Percentiles rank a stretch among this genome's conserved stretches.
Conservation (phyloP, 73 alveolate species). For the Paramecium biaurelia region DNA sequence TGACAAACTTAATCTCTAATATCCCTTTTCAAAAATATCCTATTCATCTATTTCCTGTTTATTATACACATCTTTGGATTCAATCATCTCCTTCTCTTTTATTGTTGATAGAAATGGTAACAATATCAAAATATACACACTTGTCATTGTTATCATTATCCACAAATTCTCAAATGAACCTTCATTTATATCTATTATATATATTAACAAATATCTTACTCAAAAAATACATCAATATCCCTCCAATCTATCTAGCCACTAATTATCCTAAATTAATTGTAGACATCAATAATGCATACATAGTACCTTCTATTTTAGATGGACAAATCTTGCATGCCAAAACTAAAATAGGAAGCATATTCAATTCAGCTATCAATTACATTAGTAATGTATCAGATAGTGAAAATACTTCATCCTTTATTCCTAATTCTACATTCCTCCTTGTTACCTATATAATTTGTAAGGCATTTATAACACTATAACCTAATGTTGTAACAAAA, state of each 20-base stretch:
- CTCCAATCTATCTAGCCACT: constrained; percentile 78
- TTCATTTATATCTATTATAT: constrained; percentile 67
- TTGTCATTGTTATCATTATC: constrained; percentile 72
- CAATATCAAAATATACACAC: constrained; percentile 9
- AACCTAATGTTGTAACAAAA: constrained; percentile 63
- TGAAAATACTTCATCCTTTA: constrained; percentile 64
- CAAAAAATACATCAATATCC: constrained; percentile 67
- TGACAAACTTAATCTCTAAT: constrained; percentile 33
- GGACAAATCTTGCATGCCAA: constrained; percentile 86
- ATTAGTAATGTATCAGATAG: constrained; percentile 51
- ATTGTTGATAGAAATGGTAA: constrained; percentile 15
- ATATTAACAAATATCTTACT: not conserved
- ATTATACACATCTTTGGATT: not conserved
- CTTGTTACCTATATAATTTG: constrained; percentile 68
- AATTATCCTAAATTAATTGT: constrained; percentile 79
- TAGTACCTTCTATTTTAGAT: constrained; percentile 81
- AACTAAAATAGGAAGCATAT: constrained; percentile 83
- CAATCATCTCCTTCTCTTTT: constrained; percentile 40
- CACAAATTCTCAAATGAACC: constrained; percentile 71
- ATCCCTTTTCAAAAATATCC: not conserved
- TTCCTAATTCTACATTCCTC: constrained; percentile 56
- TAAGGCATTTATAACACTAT: constrained; percentile 53
- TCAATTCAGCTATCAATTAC: constrained; percentile 70
- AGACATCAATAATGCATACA: constrained; percentile 84
- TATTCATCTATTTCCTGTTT: not conserved